Evolutionary conservation across 2,329 filamentous ascomycete species (phyloP).

Genomic region (Epichloe sylvatica): DNA sequence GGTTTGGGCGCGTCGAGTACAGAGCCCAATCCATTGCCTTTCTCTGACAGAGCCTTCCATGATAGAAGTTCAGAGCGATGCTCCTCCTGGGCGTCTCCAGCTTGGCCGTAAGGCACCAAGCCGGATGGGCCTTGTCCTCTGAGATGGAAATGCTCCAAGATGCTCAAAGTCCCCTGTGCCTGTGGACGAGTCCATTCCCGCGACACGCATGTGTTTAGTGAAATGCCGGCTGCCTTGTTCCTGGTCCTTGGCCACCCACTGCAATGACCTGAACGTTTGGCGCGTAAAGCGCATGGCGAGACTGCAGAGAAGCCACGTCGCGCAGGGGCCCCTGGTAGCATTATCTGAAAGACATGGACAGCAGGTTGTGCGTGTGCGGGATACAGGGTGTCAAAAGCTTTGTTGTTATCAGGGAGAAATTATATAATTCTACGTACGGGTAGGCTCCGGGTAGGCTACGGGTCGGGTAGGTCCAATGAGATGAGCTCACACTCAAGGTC

Average conservation of each 20-base stretch:
- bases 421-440: too few species aligned
- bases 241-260: neutral
- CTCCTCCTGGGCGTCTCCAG: conserved; percentile 19
- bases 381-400: too few species aligned
- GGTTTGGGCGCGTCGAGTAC: conserved; percentile 38
- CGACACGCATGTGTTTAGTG: too few species aligned
- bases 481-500: too few species aligned
- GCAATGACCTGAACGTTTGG: neutral
- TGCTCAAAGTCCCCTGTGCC: neutral
- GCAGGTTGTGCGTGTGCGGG: neutral
- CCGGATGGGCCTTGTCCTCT: conserved; percentile 8
- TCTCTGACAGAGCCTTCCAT: conserved; percentile 19
- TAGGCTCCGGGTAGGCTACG: too few species aligned
- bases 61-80: conserved; percentile 20
- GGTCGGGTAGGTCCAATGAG: too few species aligned
- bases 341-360: conserved; percentile 2
- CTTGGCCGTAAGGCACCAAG: conserved; percentile 19
- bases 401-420: too few species aligned
- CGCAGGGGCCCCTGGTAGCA: neutral
- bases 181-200: neutral
- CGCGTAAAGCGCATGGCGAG: neutral
- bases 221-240: neutral
- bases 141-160: conserved; percentile 21
- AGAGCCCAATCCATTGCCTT: conserved; percentile 12
- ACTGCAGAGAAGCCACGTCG: neutral